These are phyloP conservation scores for Pisolithus marmoratus DNA, from an alignment of 768 basidiomycete genomes.

Conservation along the genomic window DNA sequence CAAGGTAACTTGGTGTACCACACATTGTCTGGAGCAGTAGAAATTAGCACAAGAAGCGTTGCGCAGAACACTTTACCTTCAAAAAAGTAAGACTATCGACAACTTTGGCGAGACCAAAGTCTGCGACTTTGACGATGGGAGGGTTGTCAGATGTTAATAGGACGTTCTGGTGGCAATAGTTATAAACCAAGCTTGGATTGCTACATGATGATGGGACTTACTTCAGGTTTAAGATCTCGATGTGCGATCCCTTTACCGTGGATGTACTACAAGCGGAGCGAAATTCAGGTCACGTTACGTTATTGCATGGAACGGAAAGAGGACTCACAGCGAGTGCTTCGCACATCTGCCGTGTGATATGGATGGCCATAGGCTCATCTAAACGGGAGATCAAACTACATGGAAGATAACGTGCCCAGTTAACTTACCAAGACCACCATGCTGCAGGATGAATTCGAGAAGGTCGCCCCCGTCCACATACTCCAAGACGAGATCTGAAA, in stretches of 20 bases:
- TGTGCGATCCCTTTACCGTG: slow-evolving; percentile 78
- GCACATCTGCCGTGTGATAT: slow-evolving; percentile 81
- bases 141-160: slow-evolving; percentile 69
- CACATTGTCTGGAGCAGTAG: slow-evolving; percentile 73
- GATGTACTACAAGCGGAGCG: slow-evolving; percentile 42
- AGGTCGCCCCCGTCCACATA: slow-evolving; percentile 86
- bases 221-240: slow-evolving; percentile 91
- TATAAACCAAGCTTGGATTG: slow-evolving; percentile 5
- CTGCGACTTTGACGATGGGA: slow-evolving; percentile 82
- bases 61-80: slow-evolving; percentile 35
- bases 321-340: slow-evolving; percentile 61
- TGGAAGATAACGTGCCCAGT: neutral
- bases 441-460: slow-evolving; percentile 67
- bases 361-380: slow-evolving; percentile 54
- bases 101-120: slow-evolving; percentile 95
- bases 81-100: slow-evolving; percentile 75
- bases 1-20: slow-evolving; percentile 92
- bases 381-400: neutral
- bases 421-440: slow-evolving; percentile 54
- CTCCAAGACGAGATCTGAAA: slow-evolving; percentile 75
- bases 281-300: slow-evolving; percentile 1
- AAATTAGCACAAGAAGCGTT: neutral
- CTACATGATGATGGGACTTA: slow-evolving; percentile 14
- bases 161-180: slow-evolving; percentile 51
- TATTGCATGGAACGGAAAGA: neutral